Evolutionary conservation across 139 green algal genomes (phyloP), one percentile per base, ranked within the genome.

Genomic region (Chlamydomonas sp.): DNA sequence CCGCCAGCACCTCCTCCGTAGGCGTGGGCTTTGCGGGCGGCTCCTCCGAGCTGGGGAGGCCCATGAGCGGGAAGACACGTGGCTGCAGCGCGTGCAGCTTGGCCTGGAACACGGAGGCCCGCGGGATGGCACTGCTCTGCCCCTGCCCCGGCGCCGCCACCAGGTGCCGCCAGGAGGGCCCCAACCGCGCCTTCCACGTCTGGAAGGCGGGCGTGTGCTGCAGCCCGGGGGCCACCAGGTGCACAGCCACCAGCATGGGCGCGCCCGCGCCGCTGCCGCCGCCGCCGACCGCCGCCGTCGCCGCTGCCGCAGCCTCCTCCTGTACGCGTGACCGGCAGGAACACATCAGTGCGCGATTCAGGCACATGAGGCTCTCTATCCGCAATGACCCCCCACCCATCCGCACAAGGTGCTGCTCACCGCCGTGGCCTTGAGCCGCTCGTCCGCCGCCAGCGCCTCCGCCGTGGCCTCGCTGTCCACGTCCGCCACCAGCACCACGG

Each of bases 401-500:
- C 9, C 14, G 6, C 68, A 74, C 73, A 80, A 20, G 5, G 6
- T n/a, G 6, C 76, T 49, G 59, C 77, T 77, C 84, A 88, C 84
- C 84, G 72, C 64, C 8, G 49, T 17, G 4, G 62, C n/a, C 63
- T 17, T 16, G 63, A 88, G 72, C 20, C 63, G n/a, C 16, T 49
- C 62, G 15, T 77, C 67, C 62, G 77, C 67, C 77, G 76, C 60
- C 18, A 96, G 74, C 14, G 90, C 89, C 1, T 77, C 81, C 57
- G 97, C 63, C 87, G 94, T 91, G 6, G 60, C 87, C 0, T 31
- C 9, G 61, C 63, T 90, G 20, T 97, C 98, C 84, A 94, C 97
- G 91, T 99, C 98, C 15, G 98, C 58, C 14, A 99, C 86, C 7
- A 99, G 49, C n/a, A 97, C 88, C 4, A 94, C 69, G 1, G 98